Percentiles rank a stretch among this genome's conserved stretches.
These are phyloP conservation scores for Alternaria postmessia DNA, from an alignment of 2,329 filamentous ascomycete species.

Conservation along the genomic window DNA sequence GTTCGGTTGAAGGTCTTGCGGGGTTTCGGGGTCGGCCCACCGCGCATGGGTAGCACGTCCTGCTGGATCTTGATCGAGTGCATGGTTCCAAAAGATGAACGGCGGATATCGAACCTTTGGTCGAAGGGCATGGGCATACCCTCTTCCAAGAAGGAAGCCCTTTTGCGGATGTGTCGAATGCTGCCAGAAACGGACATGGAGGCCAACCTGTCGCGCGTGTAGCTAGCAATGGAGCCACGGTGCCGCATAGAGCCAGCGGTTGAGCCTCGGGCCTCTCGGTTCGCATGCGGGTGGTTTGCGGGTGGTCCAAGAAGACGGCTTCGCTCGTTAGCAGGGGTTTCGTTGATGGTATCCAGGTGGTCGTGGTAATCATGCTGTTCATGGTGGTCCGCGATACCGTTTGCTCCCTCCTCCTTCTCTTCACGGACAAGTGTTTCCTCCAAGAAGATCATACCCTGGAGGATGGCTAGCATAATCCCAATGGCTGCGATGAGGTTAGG, in stretches of 20 bases:
- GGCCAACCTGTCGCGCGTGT: slow-evolving; percentile 34
- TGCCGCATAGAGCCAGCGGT: slow-evolving; percentile 36
- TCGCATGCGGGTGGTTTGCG: slow-evolving; percentile 58
- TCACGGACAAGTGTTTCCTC: slow-evolving; percentile 70
- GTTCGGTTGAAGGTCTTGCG: slow-evolving; percentile 64
- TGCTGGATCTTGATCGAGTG: slow-evolving; percentile 46
- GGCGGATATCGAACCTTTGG: slow-evolving; percentile 47
- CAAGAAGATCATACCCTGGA: slow-evolving; percentile 79
- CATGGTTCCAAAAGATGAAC: slow-evolving; percentile 49
- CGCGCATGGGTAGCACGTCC: slow-evolving; percentile 31
- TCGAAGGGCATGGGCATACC: slow-evolving; percentile 45
- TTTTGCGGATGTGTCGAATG: slow-evolving; percentile 45
- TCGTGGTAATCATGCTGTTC: slow-evolving; percentile 50
- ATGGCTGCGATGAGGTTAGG: slow-evolving; percentile 85
- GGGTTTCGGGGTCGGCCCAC: slow-evolving; percentile 22
- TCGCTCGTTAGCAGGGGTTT: slow-evolving; percentile 70
- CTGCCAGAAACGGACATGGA: slow-evolving; percentile 43
- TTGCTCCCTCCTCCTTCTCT: slow-evolving; percentile 48
- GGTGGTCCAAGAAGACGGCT: slow-evolving; percentile 60
- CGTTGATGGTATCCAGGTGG: slow-evolving; percentile 74
- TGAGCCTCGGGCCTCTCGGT: slow-evolving; percentile 45
- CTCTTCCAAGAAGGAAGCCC: slow-evolving; percentile 49
- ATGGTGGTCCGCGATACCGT: slow-evolving; percentile 36
- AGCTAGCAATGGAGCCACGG: slow-evolving; percentile 35
- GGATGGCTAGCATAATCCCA: slow-evolving; percentile 79